phyloP scores from a whole-genome alignment of 257 asterid genomes.

The Salvia rosmarinus region DNA sequence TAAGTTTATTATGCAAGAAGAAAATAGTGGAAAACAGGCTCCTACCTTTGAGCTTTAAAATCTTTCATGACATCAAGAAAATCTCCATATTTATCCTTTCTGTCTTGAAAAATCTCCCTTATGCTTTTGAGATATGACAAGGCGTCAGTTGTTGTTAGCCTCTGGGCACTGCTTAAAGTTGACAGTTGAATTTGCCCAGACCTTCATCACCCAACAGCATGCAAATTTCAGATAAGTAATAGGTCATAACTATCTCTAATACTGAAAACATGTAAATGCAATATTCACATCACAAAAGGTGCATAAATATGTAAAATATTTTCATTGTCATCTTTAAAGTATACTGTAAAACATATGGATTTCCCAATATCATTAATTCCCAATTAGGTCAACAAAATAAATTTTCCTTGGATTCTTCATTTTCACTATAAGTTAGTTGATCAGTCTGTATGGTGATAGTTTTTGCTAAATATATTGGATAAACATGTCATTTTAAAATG shows the following conservation, averaged over 20 bases:
- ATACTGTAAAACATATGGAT: conserved; percentile 15
- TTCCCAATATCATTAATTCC: conserved; percentile 3
- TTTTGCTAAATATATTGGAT: background rate
- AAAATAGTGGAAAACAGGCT: conserved; percentile 16
- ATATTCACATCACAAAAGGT: conserved; percentile 22
- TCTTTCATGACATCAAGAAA: conserved; percentile 96
- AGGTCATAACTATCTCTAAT: conserved; percentile 20
- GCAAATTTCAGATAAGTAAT: conserved; percentile 31
- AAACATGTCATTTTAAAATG: background rate
- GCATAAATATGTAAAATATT: background rate
- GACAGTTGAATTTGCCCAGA: conserved; percentile 67
- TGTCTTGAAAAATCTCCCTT: conserved; percentile 75
- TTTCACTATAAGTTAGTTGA: background rate
- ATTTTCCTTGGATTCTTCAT: background rate
- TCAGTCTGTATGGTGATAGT: background rate
- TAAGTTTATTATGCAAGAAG: conserved; percentile 17
- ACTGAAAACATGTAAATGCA: background rate
- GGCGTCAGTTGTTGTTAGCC: conserved; percentile 79
- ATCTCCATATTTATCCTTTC: conserved; percentile 72
- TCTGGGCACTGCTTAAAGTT: conserved; percentile 64
- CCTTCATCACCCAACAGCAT: conserved; percentile 51
- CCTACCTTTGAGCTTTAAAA: conserved; percentile 85
- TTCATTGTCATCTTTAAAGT: conserved; percentile 8
- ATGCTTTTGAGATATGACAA: conserved; percentile 76
- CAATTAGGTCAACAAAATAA: background rate